Conservation (phyloP, 805 yeast species). For the Ogataea zsoltii region DNA sequence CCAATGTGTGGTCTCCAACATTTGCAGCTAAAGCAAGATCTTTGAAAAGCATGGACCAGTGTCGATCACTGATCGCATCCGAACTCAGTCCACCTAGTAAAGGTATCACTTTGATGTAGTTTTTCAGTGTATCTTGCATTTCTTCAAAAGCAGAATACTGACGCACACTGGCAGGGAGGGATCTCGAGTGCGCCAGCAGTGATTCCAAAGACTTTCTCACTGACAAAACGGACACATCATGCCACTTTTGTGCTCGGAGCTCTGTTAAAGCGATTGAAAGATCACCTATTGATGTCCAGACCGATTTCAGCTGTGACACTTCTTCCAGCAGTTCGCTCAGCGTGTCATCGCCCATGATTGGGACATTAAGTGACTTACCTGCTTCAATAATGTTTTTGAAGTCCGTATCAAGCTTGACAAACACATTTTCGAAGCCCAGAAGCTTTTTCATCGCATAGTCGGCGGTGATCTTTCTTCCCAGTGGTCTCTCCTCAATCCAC, state of each 20-base stretch:
- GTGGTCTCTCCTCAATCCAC: conserved; percentile 54
- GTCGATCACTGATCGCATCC: conserved; percentile 61
- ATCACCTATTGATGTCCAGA: conserved; percentile 62
- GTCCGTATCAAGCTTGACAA: conserved; percentile 15
- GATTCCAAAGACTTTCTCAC: conserved; percentile 53
- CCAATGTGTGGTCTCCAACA: conserved; percentile 43
- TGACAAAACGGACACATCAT: conserved; percentile 42
- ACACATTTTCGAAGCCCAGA: conserved; percentile 25
- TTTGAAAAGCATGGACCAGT: conserved; percentile 57
- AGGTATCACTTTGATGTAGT: conserved; percentile 39
- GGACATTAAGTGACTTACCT: conserved; percentile 35
- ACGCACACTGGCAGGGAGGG: conserved; percentile 57
- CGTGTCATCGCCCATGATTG: conserved; percentile 30
- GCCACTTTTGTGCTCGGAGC: conserved; percentile 51
- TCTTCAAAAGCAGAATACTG: conserved; percentile 70
- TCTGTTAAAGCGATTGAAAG: conserved; percentile 49
- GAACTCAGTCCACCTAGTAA: conserved; percentile 50
- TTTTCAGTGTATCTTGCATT: conserved; percentile 48
- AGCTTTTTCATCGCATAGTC: conserved; percentile 43
- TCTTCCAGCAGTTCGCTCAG: conserved; percentile 45
- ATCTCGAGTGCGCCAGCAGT: conserved; percentile 44
- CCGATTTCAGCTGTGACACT: conserved; percentile 53
- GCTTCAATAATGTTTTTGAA: conserved; percentile 34
- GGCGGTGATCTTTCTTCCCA: conserved; percentile 44
- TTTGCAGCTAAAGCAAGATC: conserved; percentile 19